phyloP scores from a whole-genome alignment of 176 grass and related monocot species.

The Tillandsia leiboldiana region DNA sequence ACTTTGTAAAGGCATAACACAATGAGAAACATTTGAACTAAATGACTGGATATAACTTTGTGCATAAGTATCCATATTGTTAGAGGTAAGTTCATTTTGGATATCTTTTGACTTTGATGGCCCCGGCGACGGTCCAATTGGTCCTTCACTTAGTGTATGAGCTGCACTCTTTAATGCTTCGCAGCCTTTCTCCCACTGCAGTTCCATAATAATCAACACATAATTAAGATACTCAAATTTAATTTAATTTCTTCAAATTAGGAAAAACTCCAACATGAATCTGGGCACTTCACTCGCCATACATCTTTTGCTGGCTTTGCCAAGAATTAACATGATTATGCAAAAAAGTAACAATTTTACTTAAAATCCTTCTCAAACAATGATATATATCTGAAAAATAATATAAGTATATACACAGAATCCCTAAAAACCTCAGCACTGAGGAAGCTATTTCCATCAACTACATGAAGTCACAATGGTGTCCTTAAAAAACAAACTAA shows the following conservation, averaged over 20 bases:
- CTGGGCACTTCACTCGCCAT: neutral
- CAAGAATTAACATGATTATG: neutral
- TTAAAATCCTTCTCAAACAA: neutral
- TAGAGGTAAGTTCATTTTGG: conserved; percentile 62
- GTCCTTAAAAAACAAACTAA: no score
- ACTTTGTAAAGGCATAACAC: conserved; percentile 99
- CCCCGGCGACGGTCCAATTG: conserved; percentile 33
- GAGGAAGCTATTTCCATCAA: neutral
- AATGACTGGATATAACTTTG: conserved; percentile 45
- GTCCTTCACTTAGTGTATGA: conserved; percentile 15
- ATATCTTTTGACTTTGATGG: conserved; percentile 77
- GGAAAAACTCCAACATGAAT: no score
- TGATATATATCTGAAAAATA: neutral
- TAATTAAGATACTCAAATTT: conserved; percentile 3
- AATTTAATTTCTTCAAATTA: neutral
- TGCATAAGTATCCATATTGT: conserved; percentile 55
- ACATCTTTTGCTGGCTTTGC: neutral
- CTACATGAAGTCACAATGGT: no score
- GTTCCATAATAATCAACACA: conserved; percentile 14
- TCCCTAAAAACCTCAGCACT: neutral
- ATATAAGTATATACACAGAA: neutral
- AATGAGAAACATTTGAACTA: conserved; percentile 48
- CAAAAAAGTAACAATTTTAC: neutral
- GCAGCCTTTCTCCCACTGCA: conserved; percentile 82
- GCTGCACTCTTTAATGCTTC: conserved; percentile 34